Evolutionary conservation across 2,329 filamentous ascomycete species (phyloP).

Genomic region (Fonsecaea erecta): DNA sequence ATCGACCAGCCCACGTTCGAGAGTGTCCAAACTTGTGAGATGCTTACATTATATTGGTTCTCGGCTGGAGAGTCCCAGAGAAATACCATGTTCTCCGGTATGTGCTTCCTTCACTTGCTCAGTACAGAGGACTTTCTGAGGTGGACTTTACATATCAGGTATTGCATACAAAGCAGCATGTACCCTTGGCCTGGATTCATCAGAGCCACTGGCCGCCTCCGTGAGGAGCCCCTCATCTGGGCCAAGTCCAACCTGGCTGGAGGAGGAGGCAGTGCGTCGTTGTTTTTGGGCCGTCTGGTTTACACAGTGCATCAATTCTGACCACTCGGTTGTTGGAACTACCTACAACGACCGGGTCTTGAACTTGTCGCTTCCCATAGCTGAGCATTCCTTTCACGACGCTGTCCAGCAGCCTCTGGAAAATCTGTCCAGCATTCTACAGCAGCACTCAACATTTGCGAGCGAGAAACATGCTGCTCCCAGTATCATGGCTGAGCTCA

Average conservation of each 20-base stretch:
- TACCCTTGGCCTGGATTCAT: constrained; percentile 12
- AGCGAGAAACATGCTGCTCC: background rate
- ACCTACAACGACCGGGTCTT: constrained; percentile 17
- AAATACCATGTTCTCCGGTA: constrained; percentile 27
- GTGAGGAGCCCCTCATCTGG: background rate
- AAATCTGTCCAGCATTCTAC: constrained; percentile 4
- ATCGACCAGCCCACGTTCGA: constrained; percentile 26
- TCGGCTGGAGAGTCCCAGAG: constrained; percentile 20
- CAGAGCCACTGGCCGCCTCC: background rate
- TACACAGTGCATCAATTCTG: constrained; percentile 24
- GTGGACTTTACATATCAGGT: background rate
- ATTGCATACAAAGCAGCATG: constrained; percentile 26
- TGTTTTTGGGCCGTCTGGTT: constrained; percentile 29
- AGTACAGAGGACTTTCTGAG: background rate
- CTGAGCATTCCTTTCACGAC: constrained; percentile 9
- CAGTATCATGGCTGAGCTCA: constrained; percentile 23
- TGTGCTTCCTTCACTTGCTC: background rate
- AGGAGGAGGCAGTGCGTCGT: constrained; percentile 11
- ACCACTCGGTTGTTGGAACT: constrained; percentile 12
- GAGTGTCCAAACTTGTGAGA: constrained; percentile 23
- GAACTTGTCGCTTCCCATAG: constrained; percentile 21
- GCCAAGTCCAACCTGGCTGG: constrained; percentile 2
- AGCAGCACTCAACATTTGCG: background rate
- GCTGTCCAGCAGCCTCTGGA: constrained; percentile 1
- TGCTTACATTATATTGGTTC: constrained; percentile 26